A percentile compares a stretch with the other conserved stretches of the same genome.
These are phyloP conservation scores for Venustampulla echinocandica DNA, from an alignment of 495 filamentous ascomycete species.

Conservation along the genomic window DNA sequence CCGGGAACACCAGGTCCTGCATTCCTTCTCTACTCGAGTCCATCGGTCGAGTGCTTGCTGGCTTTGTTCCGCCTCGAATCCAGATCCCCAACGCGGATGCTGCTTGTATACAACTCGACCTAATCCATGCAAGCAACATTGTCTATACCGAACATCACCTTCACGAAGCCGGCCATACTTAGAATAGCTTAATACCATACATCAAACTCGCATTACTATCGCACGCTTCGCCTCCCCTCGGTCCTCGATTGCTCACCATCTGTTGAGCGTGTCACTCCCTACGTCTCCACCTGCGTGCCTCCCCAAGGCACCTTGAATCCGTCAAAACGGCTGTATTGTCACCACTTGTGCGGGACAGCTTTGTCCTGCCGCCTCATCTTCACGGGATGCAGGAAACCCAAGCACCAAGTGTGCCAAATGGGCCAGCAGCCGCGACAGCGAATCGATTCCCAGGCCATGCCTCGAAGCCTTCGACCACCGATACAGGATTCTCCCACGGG, in stretches of 20 bases:
- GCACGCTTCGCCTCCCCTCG: too few relatives aligned
- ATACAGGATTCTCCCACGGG: constrained; percentile 85
- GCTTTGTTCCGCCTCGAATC: too few relatives aligned
- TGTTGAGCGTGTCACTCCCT: constrained; percentile 10
- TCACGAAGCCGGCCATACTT: constrained; percentile 11
- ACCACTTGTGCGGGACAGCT: constrained; percentile 58
- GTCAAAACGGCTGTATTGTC: constrained; percentile 66
- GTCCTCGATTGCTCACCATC: too few relatives aligned
- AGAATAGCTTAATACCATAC: constrained; percentile 26
- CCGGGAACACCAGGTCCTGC: too few relatives aligned
- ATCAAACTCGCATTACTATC: too few relatives aligned
- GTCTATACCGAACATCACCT: constrained; percentile 29
- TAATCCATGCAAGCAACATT: constrained; percentile 22
- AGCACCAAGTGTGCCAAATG: constrained; percentile 41
- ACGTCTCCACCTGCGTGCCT: constrained; percentile 34
- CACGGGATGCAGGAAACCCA: constrained; percentile 84
- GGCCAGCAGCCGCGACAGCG: constrained; percentile 42
- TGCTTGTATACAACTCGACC: constrained; percentile 20
- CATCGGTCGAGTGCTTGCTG: too few relatives aligned
- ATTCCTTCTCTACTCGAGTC: too few relatives aligned
- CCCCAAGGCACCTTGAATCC: constrained; percentile 45
- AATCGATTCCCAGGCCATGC: constrained; percentile 52
- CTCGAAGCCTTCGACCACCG: constrained; percentile 67
- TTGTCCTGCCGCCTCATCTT: constrained; percentile 67
- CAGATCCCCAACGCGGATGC: too few relatives aligned